Conservation (phyloP, 2,329 filamentous ascomycete species). For the Stachybotrys chartarum region DNA sequence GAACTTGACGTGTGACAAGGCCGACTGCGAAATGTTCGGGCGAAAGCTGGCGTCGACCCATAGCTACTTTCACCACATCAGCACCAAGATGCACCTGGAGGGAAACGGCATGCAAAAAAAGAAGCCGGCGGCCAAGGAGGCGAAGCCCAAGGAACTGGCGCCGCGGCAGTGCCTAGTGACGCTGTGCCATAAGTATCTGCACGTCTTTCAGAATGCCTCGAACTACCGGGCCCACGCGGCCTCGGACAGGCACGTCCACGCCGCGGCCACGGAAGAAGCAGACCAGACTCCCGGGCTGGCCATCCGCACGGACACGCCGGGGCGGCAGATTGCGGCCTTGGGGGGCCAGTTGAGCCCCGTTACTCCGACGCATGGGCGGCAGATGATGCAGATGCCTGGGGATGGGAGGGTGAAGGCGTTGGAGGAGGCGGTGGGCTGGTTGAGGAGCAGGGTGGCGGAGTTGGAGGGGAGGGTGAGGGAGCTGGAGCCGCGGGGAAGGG, state of each 20-base stretch:
- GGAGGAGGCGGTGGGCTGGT: not conserved
- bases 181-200: not conserved
- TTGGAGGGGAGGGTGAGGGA: conserved; percentile 2
- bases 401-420: not conserved
- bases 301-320: not conserved
- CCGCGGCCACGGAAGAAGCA: not conserved
- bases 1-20: conserved; percentile 7
- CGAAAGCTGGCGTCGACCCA: conserved; percentile 3
- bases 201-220: not conserved
- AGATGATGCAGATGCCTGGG: not conserved
- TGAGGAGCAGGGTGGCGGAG: not conserved
- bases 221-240: not conserved
- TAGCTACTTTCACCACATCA: conserved; percentile 1
- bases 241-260: not conserved
- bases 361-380: not conserved
- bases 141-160: not conserved
- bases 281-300: not conserved
- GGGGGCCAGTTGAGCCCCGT: not conserved
- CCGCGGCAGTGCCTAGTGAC: not conserved
- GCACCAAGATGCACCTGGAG: not conserved
- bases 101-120: not conserved
- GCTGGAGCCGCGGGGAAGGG: not conserved
- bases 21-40: conserved; percentile 5
- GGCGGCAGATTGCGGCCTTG: not conserved
- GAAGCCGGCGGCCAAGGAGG: not conserved